Percentiles rank a stretch among this genome's conserved stretches.
phyloP scores from a whole-genome alignment of 192 early-diverging fungal species.

The Gonapodya sp. region DNA sequence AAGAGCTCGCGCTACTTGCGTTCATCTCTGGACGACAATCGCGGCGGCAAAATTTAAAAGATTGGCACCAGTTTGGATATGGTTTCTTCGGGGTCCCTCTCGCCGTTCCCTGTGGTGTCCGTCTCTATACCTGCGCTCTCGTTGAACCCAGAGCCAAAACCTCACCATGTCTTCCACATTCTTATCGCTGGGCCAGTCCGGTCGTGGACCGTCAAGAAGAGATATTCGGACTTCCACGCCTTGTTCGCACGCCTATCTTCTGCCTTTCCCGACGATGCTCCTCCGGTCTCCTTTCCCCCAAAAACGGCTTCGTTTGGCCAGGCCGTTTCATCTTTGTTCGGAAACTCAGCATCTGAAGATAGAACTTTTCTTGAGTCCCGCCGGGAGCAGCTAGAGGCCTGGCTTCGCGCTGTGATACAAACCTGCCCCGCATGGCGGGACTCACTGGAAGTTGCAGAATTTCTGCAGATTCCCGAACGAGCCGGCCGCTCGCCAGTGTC shows the following conservation, averaged over 20 bases:
- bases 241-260: background rate
- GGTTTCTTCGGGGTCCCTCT: no score
- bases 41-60: no score
- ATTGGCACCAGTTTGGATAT: no score
- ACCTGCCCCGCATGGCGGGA: background rate
- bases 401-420: background rate
- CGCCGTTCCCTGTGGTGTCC: background rate
- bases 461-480: background rate
- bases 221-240: constrained; percentile 6
- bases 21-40: no score
- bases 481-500: background rate
- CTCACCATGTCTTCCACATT: background rate
- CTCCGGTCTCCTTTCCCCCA: background rate
- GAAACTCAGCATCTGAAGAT: background rate
- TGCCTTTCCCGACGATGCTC: background rate
- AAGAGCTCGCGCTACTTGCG: no score
- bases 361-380: background rate
- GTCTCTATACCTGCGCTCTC: background rate
- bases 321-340: background rate
- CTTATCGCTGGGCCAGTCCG: background rate
- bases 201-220: background rate
- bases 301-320: background rate
- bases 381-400: background rate
- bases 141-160: background rate
- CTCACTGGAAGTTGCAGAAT: background rate